Conservation (phyloP, 2,329 filamentous ascomycete genomes). For the Sphaerulina musiva region DNA sequence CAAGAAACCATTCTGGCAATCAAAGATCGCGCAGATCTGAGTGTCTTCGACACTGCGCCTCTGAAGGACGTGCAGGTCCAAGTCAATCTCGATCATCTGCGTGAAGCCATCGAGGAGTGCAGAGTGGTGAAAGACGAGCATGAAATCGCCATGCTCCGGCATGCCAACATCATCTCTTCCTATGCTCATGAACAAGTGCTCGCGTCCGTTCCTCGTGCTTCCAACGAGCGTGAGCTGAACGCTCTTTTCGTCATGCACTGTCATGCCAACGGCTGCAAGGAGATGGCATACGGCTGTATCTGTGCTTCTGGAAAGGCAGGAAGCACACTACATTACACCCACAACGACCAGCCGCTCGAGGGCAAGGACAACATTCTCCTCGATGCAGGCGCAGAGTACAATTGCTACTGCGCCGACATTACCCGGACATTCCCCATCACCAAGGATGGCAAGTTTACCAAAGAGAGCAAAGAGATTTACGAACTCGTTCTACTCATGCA, state of each 20-base stretch:
- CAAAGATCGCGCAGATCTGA: conserved; percentile 57
- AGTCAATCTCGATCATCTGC: conserved; percentile 52
- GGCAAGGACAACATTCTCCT: conserved; percentile 74
- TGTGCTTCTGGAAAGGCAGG: conserved; percentile 73
- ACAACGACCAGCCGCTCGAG: conserved; percentile 63
- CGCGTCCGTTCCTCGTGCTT: conserved; percentile 52
- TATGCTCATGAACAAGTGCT: conserved; percentile 72
- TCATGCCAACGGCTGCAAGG: conserved; percentile 65
- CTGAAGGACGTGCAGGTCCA: conserved; percentile 61
- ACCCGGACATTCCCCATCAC: conserved; percentile 81
- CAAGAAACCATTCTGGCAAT: conserved; percentile 61
- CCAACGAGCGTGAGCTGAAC: conserved; percentile 77
- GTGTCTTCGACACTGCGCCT: conserved; percentile 48
- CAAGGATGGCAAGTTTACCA: conserved; percentile 55
- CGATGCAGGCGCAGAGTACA: conserved; percentile 63
- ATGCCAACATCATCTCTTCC: conserved; percentile 74
- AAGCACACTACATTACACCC: conserved; percentile 80
- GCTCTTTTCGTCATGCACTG: conserved; percentile 72
- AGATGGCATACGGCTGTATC: conserved; percentile 84
- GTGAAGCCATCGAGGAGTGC: conserved; percentile 68
- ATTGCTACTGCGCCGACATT: conserved; percentile 53
- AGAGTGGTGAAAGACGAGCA: conserved; percentile 78
- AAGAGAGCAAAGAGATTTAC: conserved; percentile 57
- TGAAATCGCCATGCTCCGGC: conserved; percentile 74
- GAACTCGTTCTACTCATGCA: conserved; percentile 77